phyloP scores from a whole-genome alignment of 768 basidiomycete species.

The Podaxis sp. region DNA sequence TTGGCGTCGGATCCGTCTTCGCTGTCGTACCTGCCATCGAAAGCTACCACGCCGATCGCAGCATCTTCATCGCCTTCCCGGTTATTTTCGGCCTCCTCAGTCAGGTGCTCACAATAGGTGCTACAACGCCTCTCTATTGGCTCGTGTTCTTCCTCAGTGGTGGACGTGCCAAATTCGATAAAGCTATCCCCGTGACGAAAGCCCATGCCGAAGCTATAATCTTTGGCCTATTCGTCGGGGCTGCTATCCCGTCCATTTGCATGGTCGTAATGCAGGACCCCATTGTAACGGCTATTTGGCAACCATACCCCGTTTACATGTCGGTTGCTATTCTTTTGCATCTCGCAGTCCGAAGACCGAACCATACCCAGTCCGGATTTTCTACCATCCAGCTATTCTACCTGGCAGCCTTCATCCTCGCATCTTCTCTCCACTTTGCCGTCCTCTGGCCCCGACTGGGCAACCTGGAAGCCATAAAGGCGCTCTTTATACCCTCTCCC shows the following conservation, averaged over 20 bases:
- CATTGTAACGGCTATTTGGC: constrained; percentile 51
- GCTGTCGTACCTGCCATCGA: constrained; percentile 44
- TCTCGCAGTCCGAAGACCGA: constrained; percentile 35
- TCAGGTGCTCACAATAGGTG: constrained; percentile 42
- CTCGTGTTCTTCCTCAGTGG: constrained; percentile 42
- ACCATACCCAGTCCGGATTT: constrained; percentile 34
- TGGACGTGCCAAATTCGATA: constrained; percentile 22
- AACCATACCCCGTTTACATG: constrained; percentile 47
- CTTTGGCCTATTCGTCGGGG: constrained; percentile 47
- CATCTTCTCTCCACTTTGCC: constrained; percentile 41
- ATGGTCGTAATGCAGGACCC: constrained; percentile 43
- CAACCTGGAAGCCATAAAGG: constrained; percentile 29
- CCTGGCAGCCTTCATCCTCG: constrained; percentile 36
- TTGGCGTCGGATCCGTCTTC: constrained; percentile 32
- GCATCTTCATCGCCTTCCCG: constrained; percentile 37
- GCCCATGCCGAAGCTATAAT: constrained; percentile 50
- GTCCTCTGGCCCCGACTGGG: constrained; percentile 34
- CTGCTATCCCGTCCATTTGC: constrained; percentile 41
- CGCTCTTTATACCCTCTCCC: constrained; percentile 36
- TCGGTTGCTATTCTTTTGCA: constrained; percentile 39
- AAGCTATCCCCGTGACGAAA: constrained; percentile 27
- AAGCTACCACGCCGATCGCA: constrained; percentile 36
- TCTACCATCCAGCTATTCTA: constrained; percentile 36
- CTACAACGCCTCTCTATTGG: constrained; percentile 47
- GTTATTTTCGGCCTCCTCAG: constrained; percentile 37